A percentile compares a stretch with the other conserved stretches of the same genome.
Conservation (phyloP, 192 early-diverging fungal species). For the Umbelopsis vinacea region DNA sequence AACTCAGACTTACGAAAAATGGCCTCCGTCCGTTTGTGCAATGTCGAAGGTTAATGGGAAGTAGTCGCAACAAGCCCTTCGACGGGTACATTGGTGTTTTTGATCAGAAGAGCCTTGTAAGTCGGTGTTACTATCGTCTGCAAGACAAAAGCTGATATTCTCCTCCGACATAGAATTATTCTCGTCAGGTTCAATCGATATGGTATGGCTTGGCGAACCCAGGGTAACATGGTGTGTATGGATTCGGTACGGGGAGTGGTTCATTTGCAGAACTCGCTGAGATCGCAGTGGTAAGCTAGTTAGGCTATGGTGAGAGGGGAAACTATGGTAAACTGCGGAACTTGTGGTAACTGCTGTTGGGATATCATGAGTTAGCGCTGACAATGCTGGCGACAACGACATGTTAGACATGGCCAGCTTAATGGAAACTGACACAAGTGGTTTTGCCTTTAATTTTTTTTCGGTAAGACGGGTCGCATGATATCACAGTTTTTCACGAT, state of each 20-base stretch:
- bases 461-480: neutral
- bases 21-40: conserved; percentile 9
- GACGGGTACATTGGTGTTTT: neutral
- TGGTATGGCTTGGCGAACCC: neutral
- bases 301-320: neutral
- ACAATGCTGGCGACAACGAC: conserved; percentile 20
- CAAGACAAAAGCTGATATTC: neutral
- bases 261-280: neutral
- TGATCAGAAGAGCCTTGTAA: neutral
- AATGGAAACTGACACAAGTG: neutral
- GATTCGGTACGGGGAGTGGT: conserved; percentile 2
- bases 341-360: neutral
- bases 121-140: neutral
- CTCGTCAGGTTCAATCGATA: neutral
- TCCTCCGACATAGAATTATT: neutral
- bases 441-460: neutral
- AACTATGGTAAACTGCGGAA: neutral
- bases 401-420: conserved; percentile 10
- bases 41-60: conserved; percentile 8
- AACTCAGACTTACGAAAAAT: conserved; percentile 19
- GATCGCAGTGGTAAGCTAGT: neutral
- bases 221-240: conserved; percentile 11
- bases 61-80: conserved; percentile 6
- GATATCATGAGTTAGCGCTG: neutral
- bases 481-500: neutral